A percentile compares a stretch with the other conserved stretches of the same genome.
Conservation (phyloP, 1,284 basidiomycete genomes). For the Leccinum pallidistipes region DNA sequence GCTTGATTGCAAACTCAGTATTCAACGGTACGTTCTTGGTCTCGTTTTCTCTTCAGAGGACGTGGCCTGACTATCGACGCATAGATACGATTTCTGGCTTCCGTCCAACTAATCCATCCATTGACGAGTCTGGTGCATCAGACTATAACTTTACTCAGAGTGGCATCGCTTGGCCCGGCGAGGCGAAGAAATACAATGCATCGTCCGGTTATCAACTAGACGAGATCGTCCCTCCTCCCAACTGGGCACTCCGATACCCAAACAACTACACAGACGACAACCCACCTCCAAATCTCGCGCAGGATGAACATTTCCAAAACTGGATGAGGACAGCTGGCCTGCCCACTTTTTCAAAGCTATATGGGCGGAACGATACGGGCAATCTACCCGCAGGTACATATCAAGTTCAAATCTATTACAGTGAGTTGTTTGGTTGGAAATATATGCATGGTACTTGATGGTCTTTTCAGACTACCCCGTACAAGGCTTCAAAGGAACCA, state of each 20-base stretch:
- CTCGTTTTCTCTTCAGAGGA: background rate
- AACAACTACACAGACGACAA: constrained; percentile 69
- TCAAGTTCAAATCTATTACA: constrained; percentile 76
- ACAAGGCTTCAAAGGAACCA: constrained; percentile 88
- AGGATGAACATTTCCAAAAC: constrained; percentile 96
- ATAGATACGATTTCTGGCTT: constrained; percentile 81
- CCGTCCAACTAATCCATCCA: constrained; percentile 58
- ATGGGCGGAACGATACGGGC: constrained; percentile 85
- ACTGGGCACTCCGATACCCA: constrained; percentile 78
- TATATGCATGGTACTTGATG: constrained; percentile 10
- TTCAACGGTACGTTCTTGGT: constrained; percentile 80
- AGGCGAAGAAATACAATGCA: constrained; percentile 84
- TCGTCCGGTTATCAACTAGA: constrained; percentile 49
- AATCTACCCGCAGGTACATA: constrained; percentile 78
- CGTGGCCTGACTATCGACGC: background rate
- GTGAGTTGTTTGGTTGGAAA: constrained; percentile 49
- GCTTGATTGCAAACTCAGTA: constrained; percentile 96
- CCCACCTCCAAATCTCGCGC: constrained; percentile 74
- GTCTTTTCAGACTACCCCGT: constrained; percentile 85
- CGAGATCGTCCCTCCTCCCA: constrained; percentile 88
- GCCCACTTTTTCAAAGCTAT: constrained; percentile 96
- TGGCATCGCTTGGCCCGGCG: constrained; percentile 94
- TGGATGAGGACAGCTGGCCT: constrained; percentile 99
- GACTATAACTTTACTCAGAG: constrained; percentile 78
- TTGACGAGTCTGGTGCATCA: constrained; percentile 48